A percentile compares a stretch with the other conserved stretches of the same genome.
Conservation (phyloP, 1,284 basidiomycete genomes). For the Phenoliferia sp. region DNA sequence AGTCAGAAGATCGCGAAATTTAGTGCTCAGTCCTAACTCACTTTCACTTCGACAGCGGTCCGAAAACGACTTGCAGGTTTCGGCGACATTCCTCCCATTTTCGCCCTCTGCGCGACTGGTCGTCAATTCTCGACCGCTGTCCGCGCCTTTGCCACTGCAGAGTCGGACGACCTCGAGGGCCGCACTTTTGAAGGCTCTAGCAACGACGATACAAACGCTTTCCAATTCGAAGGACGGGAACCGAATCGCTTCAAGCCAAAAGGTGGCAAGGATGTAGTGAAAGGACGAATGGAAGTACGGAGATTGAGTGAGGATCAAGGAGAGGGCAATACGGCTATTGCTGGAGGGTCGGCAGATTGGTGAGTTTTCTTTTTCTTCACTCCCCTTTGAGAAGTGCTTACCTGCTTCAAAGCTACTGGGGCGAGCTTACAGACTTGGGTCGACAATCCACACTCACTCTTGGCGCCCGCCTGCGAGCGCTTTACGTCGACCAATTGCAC, state of each 20-base stretch:
- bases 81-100: slow-evolving; percentile 21
- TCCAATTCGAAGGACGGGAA: no score
- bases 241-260: no score
- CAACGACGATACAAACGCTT: no score
- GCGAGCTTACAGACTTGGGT: slow-evolving; percentile 36
- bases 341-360: slow-evolving; percentile 15
- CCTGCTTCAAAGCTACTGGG: slow-evolving; percentile 29
- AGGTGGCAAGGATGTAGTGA: neutral
- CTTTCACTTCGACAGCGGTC: slow-evolving; percentile 19
- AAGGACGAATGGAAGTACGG: slow-evolving; percentile 8
- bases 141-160: slow-evolving; percentile 4
- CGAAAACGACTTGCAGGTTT: slow-evolving; percentile 23
- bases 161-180: neutral
- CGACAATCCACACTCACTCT: slow-evolving; percentile 31
- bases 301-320: slow-evolving; percentile 16
- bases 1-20: no score
- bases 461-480: slow-evolving; percentile 22
- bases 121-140: slow-evolving; percentile 25
- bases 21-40: no score
- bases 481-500: slow-evolving; percentile 32
- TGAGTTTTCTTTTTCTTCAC: neutral
- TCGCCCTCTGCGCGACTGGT: slow-evolving; percentile 21
- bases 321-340: neutral
- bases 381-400: neutral
- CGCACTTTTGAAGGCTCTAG: neutral